Evolutionary conservation across 768 basidiomycete genomes (phyloP).

Genomic region (Hygrophoropsis aurantiaca): DNA sequence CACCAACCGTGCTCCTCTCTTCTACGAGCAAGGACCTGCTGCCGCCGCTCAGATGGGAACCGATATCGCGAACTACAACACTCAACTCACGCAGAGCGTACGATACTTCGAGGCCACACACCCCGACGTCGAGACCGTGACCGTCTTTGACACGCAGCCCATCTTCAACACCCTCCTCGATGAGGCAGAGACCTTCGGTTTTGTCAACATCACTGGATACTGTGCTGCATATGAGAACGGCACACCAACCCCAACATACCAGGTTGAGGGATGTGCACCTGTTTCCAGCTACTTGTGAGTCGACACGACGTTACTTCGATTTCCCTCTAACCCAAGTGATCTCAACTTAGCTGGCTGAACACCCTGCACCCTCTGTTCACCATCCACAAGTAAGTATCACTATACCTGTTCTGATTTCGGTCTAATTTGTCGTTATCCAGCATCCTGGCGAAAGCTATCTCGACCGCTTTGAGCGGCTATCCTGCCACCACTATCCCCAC

Average conservation of each 20-base stretch:
- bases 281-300: conserved; percentile 67
- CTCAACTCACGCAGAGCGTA: conserved; percentile 39
- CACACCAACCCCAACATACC: conserved; percentile 50
- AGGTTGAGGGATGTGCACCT: conserved; percentile 57
- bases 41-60: conserved; percentile 27
- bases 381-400: conserved; percentile 56
- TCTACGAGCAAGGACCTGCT: conserved; percentile 36
- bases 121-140: conserved; percentile 42
- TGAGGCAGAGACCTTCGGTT: conserved; percentile 51
- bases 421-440: conserved; percentile 26
- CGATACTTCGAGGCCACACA: conserved; percentile 41
- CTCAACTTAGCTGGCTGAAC: conserved; percentile 53
- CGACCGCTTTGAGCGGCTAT: conserved; percentile 42
- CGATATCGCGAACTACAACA: conserved; percentile 51
- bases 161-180: conserved; percentile 61
- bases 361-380: conserved; percentile 61
- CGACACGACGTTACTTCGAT: not conserved
- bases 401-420: not conserved
- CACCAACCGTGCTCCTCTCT: conserved; percentile 55
- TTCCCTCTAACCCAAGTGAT: not conserved
- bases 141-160: conserved; percentile 54
- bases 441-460: conserved; percentile 50
- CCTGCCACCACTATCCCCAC: not conserved
- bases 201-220: conserved; percentile 58
- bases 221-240: conserved; percentile 61